Evolutionary conservation across 2,329 filamentous ascomycete genomes (phyloP).

Genomic region (Diplocarpon mali): DNA sequence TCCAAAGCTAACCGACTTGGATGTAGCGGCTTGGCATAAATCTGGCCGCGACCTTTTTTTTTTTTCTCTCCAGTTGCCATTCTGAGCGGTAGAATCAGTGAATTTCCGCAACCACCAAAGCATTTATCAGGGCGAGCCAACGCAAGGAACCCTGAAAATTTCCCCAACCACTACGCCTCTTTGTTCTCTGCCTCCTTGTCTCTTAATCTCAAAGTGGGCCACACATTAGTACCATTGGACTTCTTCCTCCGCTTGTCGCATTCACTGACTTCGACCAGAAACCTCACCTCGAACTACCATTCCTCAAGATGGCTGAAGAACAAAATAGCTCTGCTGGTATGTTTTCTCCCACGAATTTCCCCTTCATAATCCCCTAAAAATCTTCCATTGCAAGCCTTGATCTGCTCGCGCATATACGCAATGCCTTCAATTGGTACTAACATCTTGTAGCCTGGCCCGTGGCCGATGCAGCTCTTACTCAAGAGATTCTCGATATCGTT

Average conservation of each 20-base stretch:
- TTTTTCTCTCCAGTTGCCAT: too few species aligned
- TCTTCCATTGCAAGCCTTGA: too few species aligned
- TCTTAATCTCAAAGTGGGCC: conserved; percentile 6
- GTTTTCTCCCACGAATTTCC: background rate
- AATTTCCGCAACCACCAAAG: conserved; percentile 2
- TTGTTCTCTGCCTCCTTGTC: background rate
- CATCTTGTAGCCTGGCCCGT: conserved; percentile 50
- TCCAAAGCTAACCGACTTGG: background rate
- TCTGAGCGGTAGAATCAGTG: conserved; percentile 1
- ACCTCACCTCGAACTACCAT: conserved; percentile 2
- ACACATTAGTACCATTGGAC: background rate
- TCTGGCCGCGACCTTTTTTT: too few species aligned
- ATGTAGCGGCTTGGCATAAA: background rate
- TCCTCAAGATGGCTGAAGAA: conserved; percentile 27
- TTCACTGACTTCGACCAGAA: conserved; percentile 6
- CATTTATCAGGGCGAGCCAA: conserved; percentile 44
- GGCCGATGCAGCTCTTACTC: conserved; percentile 62
- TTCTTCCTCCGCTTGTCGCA: background rate
- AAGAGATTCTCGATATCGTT: conserved; percentile 73
- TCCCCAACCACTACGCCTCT: background rate
- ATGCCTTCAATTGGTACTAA: background rate
- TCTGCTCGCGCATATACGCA: background rate
- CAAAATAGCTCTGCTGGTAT: conserved; percentile 26
- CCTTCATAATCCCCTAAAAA: background rate
- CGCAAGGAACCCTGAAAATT: conserved; percentile 46